Evolutionary conservation across 2,329 filamentous ascomycete species (phyloP), one percentile per base, ranked within the genome.

Genomic region (Ophiocordyceps camponoti-floridani): DNA sequence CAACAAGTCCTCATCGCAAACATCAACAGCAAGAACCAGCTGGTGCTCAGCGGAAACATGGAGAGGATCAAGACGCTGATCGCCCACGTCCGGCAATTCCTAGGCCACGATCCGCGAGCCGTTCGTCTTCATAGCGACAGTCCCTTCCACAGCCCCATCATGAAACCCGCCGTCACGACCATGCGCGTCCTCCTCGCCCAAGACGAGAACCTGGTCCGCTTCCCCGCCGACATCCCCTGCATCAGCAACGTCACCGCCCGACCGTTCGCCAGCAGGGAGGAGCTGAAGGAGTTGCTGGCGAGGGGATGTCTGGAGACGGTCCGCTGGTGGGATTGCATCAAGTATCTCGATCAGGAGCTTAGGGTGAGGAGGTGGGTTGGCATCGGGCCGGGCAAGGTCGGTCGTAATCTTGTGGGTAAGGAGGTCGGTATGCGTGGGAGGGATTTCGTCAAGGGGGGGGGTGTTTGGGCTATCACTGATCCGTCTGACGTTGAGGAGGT

Each of bases 1-100:
- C 76, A 91, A 56, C 84, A 94, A 61, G 88, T 95, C 43, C 69
- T 82, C 52, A 87, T 96, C 53, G 89, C 87, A 47, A 95, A 96
- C 62, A 79, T 94, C 64, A 96, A 96, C 65, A 85, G 81, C 60
- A 91, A 87, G 66, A 94, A 94, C 58, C 89, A 96, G 65, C 94
- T 96, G 54, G 89, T 95, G 44, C 69, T 96, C 44, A 91, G 84
- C 57, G 89, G 89, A 33, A 89, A 79, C 61, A 80, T 95, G 44
- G 79, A 81, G 54, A 73, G 79, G 52, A 94, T 95, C 60, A 79
- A 77, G 54, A 81, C 79, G 46, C 75, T 95, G 16, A 67, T 95
- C 44, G 79, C 84, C 11, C 87, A 95, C 58, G 71, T 96, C 47
- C 71, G 87, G 44, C 85, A 93, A 58, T 95, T 94, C 58, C 77